phyloP scores from a whole-genome alignment of 352 stramenopile genomes.

The Phytophthora tubulina region DNA sequence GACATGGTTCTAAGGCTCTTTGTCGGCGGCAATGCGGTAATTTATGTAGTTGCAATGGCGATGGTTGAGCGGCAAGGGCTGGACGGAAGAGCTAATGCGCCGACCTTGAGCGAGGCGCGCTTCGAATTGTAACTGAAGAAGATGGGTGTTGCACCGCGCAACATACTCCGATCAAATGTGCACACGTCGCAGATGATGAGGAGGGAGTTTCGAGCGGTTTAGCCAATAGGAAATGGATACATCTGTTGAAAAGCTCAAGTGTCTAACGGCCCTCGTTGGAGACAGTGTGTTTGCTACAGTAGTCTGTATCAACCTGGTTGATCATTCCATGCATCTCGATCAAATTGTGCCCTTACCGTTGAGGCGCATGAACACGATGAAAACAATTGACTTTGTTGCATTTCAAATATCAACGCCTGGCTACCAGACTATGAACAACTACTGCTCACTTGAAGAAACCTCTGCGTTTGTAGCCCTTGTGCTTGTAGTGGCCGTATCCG shows the following conservation, averaged over 20 bases:
- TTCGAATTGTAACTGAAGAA: neutral
- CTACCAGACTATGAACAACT: neutral
- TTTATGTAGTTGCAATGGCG: too few relatives aligned
- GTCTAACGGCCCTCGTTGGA: conserved; percentile 16
- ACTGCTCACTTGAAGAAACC: conserved; percentile 37
- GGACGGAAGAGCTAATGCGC: neutral
- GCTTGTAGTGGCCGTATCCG: conserved; percentile 38
- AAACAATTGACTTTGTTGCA: conserved; percentile 10
- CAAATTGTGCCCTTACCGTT: neutral
- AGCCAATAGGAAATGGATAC: conserved; percentile 18
- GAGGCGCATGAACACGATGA: conserved; percentile 4
- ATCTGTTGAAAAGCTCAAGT: conserved; percentile 1
- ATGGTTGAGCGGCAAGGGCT: too few relatives aligned
- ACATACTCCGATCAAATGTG: conserved; percentile 24
- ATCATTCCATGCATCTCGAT: too few relatives aligned
- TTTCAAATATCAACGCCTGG: conserved; percentile 6
- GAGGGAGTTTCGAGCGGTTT: conserved; percentile 10
- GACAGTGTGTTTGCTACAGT: neutral
- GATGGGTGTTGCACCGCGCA: conserved; percentile 10
- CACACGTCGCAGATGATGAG: conserved; percentile 36
- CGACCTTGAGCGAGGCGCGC: too few relatives aligned
- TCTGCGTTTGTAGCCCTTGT: conserved; percentile 48
- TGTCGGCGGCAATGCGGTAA: too few relatives aligned
- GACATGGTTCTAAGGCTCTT: conserved; percentile 23
- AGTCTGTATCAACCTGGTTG: neutral